Base-by-base conservation (phyloP, 208 protist species). In the Sergeia podlipaevii region DNA sequence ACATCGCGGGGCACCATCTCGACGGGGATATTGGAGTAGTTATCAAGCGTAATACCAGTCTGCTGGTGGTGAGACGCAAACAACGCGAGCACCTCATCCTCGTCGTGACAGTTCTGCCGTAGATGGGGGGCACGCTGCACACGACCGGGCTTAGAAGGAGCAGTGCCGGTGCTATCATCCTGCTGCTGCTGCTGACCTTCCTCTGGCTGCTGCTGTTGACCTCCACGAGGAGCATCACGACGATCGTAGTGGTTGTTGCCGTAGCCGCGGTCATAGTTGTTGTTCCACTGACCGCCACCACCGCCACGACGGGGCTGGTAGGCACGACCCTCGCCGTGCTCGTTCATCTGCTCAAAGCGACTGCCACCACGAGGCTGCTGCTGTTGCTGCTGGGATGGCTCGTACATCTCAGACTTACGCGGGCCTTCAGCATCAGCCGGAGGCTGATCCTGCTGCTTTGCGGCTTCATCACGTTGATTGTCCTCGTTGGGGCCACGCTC, bases 11-110 rank as follows among this genome's bases (percentile, higher is more conserved):
- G 89, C 32, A 91, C 83, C 48, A 89, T 87, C 53, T 90, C 82
- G 29, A 93, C 89, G 3, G 82, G 82, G 52, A 95, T 92, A 60
- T 71, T 80, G 30, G 61, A 66, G 62, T 96, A 93, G 66, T 92
- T 87, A 23, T 89, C 85, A 28, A 96, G 66, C 5, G 77, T 80
- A 33, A 93, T 87, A 41, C 86, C 86, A 4, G 65, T 64, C 51
- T 91, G 82, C 29, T 84, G 64, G 63, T 93, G 85, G 45, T 83
- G 85, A 45, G 71, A 58, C 41, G 68, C 47, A 57, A 93, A 93
- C 13, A 93, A 68, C 44, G 74, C 64, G 46, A 85, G 66, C 18
- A 93, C 74, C 49, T 86, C 81, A 4, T 53, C 59, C 59, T 89
- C 81, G 47, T 93, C 66, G 67, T 64, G 67, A 52, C 80, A 88